These are phyloP conservation scores for Stentor coeruleus DNA, from an alignment of 73 alveolate species.

Conservation along the genomic window DNA sequence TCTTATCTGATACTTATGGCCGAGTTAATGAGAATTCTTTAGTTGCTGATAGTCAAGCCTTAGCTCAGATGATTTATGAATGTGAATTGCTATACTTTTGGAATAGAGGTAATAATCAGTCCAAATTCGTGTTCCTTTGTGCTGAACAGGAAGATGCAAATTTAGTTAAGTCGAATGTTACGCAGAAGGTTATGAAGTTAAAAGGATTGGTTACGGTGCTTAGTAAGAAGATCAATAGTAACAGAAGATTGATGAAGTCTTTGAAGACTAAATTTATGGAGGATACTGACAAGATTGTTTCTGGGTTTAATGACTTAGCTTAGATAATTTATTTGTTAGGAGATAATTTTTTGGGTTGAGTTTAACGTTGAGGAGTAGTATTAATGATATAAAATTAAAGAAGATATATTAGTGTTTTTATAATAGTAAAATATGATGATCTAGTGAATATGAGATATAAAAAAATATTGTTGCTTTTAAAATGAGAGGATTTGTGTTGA, in stretches of 20 bases:
- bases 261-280: not conserved
- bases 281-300: not conserved
- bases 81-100: not conserved
- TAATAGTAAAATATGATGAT: too few species aligned
- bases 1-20: not conserved
- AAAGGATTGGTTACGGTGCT: not conserved
- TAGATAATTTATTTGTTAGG: too few species aligned
- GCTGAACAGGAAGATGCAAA: not conserved
- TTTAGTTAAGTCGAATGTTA: not conserved
- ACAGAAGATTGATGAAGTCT: not conserved
- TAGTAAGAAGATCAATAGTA: not conserved
- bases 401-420: too few species aligned
- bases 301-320: not conserved
- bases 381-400: too few species aligned
- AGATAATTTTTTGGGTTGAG: too few species aligned
- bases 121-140: not conserved
- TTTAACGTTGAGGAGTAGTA: too few species aligned
- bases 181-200: not conserved
- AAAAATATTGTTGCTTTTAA: too few species aligned
- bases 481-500: too few species aligned
- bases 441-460: too few species aligned
- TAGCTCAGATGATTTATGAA: not conserved
- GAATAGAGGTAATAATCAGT: not conserved
- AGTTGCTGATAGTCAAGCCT: constrained; percentile 19
- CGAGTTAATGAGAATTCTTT: not conserved